Conservation (phyloP, 257 asterid genomes). For the Fraxinus quadrangulata region DNA sequence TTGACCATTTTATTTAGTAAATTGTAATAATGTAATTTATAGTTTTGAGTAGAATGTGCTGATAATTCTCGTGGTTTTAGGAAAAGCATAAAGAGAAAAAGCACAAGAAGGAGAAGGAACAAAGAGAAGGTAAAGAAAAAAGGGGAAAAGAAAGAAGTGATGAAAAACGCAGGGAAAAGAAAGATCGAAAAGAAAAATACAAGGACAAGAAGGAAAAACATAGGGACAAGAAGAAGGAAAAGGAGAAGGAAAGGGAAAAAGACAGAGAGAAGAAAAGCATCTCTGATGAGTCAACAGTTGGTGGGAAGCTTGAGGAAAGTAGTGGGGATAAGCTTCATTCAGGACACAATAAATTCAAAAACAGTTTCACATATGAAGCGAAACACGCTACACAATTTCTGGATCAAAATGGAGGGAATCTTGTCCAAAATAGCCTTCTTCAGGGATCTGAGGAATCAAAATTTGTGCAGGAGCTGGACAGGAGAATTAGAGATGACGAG, state of each 20-base stretch:
- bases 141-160: conserved; percentile 59
- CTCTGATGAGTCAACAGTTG: conserved; percentile 55
- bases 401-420: conserved; percentile 52
- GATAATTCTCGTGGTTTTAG: conserved; percentile 40
- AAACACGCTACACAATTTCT: conserved; percentile 30
- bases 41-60: conserved; percentile 21
- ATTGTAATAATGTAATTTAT: not conserved
- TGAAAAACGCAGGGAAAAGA: conserved; percentile 63
- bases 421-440: conserved; percentile 32
- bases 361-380: conserved; percentile 34
- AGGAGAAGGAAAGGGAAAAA: conserved; percentile 42
- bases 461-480: conserved; percentile 55
- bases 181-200: conserved; percentile 61
- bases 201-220: conserved; percentile 55
- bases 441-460: conserved; percentile 47
- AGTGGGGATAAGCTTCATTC: conserved; percentile 38
- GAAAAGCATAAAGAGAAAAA: conserved; percentile 64
- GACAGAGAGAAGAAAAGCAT: conserved; percentile 53
- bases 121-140: conserved; percentile 60
- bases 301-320: conserved; percentile 39
- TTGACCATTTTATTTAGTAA: not conserved
- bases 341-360: conserved; percentile 32
- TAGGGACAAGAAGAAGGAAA: conserved; percentile 33
- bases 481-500: conserved; percentile 56
- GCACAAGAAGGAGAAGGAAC: conserved; percentile 67